Evolutionary conservation across 2,329 filamentous ascomycete genomes (phyloP).

Genomic region (Apiospora arundinis): DNA sequence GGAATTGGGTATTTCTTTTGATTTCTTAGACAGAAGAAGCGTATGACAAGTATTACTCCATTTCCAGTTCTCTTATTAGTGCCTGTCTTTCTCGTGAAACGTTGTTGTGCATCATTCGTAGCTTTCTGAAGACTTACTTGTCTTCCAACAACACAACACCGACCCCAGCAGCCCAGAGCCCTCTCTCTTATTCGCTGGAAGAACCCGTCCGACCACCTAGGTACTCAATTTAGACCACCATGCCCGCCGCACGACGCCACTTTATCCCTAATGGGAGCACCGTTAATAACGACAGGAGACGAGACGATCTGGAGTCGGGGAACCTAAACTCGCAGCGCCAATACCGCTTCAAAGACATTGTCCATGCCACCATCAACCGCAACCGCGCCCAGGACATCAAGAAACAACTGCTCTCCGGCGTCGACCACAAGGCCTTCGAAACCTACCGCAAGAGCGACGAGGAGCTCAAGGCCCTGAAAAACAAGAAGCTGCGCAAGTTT

Average conservation of each 20-base stretch:
- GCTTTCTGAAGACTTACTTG: background rate
- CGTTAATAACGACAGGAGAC: background rate
- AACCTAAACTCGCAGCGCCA: conserved; percentile 22
- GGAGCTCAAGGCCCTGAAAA: conserved; percentile 59
- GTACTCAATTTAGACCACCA: background rate
- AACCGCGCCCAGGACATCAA: conserved; percentile 54
- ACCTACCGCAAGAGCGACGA: conserved; percentile 56
- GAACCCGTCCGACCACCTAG: background rate
- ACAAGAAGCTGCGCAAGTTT: conserved; percentile 58
- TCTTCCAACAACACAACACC: background rate
- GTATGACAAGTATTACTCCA: background rate
- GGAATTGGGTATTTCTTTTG: background rate
- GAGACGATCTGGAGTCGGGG: conserved; percentile 13
- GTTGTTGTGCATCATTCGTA: background rate
- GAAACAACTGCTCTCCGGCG: conserved; percentile 51
- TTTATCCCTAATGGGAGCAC: background rate
- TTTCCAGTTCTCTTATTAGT: background rate
- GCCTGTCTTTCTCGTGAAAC: background rate
- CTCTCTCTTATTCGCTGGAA: conserved; percentile 8
- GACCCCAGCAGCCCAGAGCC: background rate
- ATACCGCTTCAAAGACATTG: conserved; percentile 52
- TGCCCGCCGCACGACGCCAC: conserved; percentile 13
- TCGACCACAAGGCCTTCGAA: conserved; percentile 54
- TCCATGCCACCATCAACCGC: conserved; percentile 45
- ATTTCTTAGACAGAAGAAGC: background rate